Evolutionary conservation across 495 filamentous ascomycete genomes (phyloP), one percentile per base, ranked within the genome.

Genomic region (Melanomma pulvis-pyrius): DNA sequence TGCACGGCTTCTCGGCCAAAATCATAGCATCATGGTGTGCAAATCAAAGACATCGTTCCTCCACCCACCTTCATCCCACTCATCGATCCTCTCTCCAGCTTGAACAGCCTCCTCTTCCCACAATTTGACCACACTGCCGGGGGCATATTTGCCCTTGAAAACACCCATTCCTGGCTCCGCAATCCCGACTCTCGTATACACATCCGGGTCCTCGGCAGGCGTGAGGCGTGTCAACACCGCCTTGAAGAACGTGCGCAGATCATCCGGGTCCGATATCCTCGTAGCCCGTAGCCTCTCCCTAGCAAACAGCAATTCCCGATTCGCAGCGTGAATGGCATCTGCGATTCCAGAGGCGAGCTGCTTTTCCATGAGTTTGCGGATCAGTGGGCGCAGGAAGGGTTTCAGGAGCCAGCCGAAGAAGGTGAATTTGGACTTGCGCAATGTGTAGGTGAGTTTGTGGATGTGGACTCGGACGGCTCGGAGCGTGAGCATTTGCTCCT

Each of bases 11-110:
- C n/a, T n/a, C n/a, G n/a, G n/a, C n/a, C n/a, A n/a, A n/a, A 11
- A 12, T 56, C 30, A 59, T n/a, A 59, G 34, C 56, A 59, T 59
- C 65, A 65, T 68, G 12, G 69, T 60, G 25, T 75, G 74, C 15
- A 92, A 83, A 76, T 94, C 86, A 76, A 98, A 97, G 19, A 96
- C 87, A 41, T 84, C 87, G 77, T 97, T 97, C 46, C 90, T 80
- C 93, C 93, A 97, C 0, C 90, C 90, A 48, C 84, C 82, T 25
- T 81, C 82, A 61, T 82, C 82, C 53, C 87, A 88, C 28, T 87
- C 84, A 46, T 88, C 84, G 34, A 90, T 81, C 39, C 82, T 77
- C 74, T 90, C 86, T 1, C 74, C 76, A 2, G 91, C 92, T 63
- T 82, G 78, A 30, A 77, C 77, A 0, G 87, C 91, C 74, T 96